phyloP scores from a whole-genome alignment of 768 basidiomycete species.

The Phylloporus sp. region DNA sequence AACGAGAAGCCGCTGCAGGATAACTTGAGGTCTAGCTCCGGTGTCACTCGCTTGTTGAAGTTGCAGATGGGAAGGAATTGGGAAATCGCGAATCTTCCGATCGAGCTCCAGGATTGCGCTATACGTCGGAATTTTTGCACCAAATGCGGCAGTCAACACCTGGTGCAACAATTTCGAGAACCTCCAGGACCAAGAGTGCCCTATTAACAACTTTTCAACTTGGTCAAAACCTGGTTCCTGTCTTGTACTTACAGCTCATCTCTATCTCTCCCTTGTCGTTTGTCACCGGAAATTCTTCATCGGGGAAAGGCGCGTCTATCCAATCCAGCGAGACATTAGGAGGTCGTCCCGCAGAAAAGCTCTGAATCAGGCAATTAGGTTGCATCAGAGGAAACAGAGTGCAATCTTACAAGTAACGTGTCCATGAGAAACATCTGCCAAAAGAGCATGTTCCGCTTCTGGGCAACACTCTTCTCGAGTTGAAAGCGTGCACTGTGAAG shows the following conservation, averaged over 20 bases:
- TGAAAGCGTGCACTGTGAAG: constrained; percentile 60
- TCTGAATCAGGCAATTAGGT: constrained; percentile 34
- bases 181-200: constrained; percentile 52
- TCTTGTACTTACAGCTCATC: constrained; percentile 39
- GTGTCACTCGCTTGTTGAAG: constrained; percentile 25
- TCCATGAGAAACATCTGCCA: constrained; percentile 69
- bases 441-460: constrained; percentile 54
- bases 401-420: constrained; percentile 50
- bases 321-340: constrained; percentile 49
- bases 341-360: constrained; percentile 59
- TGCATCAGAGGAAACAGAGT: background rate
- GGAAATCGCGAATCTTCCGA: constrained; percentile 56
- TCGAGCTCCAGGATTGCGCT: constrained; percentile 53
- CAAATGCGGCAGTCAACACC: constrained; percentile 49
- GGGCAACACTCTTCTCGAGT: constrained; percentile 40
- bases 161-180: constrained; percentile 51
- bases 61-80: constrained; percentile 46
- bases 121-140: constrained; percentile 50
- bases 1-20: constrained; percentile 43
- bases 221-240: background rate
- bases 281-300: constrained; percentile 36
- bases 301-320: constrained; percentile 56
- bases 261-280: constrained; percentile 35
- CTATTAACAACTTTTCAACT: constrained; percentile 30
- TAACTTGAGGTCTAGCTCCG: constrained; percentile 14